Base-by-base conservation (phyloP, 2,329 filamentous ascomycete genomes). In the Colletotrichum godetiae region DNA sequence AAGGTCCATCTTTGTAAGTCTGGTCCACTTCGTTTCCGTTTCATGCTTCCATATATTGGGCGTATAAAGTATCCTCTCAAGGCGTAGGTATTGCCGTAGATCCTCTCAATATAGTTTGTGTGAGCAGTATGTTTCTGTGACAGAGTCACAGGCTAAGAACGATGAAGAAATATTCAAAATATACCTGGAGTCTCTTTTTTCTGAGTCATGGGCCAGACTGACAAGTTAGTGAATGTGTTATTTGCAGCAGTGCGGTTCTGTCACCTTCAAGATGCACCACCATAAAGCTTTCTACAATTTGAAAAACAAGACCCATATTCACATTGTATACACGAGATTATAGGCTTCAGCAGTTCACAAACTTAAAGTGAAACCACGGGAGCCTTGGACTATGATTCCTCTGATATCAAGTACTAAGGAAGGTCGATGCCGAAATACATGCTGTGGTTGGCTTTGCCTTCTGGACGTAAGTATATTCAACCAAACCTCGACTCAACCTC, bases 1-100 rank as follows among this genome's bases (percentile, higher is more conserved):
- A 11, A 58, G 27, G 22, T 75, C 74, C 72, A 74, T 75, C 7
- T 27, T 68, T 19, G 37, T 15, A 42, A n/a, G 6, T 24, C 13
- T 33, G 13, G n/a, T 49, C 19, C 35, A 22, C 7, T 22, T 13
- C 2, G 13, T 62, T n/a, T 49, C 5, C n/a, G 11, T 27, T 19
- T 35, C 24, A 33, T 62, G 8, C 10, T 1, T n/a, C n/a, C n/a
- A n/a, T n/a, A n/a, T n/a, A n/a, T n/a, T n/a, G n/a, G n/a, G n/a
- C n/a, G n/a, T n/a, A n/a, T n/a, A n/a, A n/a, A n/a, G n/a, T n/a
- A n/a, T n/a, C n/a, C n/a, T n/a, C n/a, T n/a, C n/a, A n/a, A n/a
- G n/a, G n/a, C n/a, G n/a, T n/a, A n/a, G n/a, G n/a, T n/a, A n/a
- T 3, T 11, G 27, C 27, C n/a, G n/a, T n/a, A n/a, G n/a, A n/a